A percentile compares a stretch with the other conserved stretches of the same genome.
Evolutionary conservation across 345 rosid species (phyloP).

Genomic region (Rhodomyrtus tomentosa): DNA sequence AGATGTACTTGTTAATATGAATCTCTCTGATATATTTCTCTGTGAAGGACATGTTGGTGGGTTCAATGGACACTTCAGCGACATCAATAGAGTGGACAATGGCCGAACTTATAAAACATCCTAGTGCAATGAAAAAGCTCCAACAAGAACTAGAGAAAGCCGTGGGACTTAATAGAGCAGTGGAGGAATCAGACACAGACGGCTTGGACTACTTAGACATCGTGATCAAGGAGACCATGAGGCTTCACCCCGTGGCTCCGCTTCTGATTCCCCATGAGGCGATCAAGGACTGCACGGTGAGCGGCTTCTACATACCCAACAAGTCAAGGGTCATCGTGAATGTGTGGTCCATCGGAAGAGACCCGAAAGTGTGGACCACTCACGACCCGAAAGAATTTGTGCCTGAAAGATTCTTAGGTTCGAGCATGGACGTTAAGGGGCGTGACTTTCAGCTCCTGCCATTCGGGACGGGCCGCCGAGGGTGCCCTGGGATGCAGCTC

Average conservation of each 20-base stretch:
- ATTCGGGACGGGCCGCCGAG: constrained; percentile 30
- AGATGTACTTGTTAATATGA: background rate
- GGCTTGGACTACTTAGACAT: constrained; percentile 17
- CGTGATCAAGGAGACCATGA: constrained; percentile 35
- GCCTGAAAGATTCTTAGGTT: constrained; percentile 30
- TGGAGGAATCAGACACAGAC: constrained; percentile 31
- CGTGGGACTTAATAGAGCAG: constrained; percentile 23
- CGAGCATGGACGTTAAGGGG: constrained; percentile 17
- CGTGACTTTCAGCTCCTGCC: constrained; percentile 33
- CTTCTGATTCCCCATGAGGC: constrained; percentile 22
- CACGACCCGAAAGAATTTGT: constrained; percentile 17
- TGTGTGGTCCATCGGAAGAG: constrained; percentile 32
- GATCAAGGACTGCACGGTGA: constrained; percentile 8
- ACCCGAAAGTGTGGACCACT: constrained; percentile 12
- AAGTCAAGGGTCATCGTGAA: constrained; percentile 19
- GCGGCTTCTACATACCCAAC: constrained; percentile 22
- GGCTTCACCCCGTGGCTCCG: constrained; percentile 37
- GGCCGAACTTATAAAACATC: constrained; percentile 26
- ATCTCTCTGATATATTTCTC: background rate
- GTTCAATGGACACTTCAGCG: constrained; percentile 19
- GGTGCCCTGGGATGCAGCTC: constrained; percentile 33
- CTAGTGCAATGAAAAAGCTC: constrained; percentile 16
- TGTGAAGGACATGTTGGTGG: constrained; percentile 16
- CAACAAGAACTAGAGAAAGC: constrained; percentile 22
- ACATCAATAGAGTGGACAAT: constrained; percentile 23